A percentile compares a stretch with the other conserved stretches of the same genome.
Evolutionary conservation across 768 basidiomycete genomes (phyloP).

Genomic region (Suillus clintonianus): DNA sequence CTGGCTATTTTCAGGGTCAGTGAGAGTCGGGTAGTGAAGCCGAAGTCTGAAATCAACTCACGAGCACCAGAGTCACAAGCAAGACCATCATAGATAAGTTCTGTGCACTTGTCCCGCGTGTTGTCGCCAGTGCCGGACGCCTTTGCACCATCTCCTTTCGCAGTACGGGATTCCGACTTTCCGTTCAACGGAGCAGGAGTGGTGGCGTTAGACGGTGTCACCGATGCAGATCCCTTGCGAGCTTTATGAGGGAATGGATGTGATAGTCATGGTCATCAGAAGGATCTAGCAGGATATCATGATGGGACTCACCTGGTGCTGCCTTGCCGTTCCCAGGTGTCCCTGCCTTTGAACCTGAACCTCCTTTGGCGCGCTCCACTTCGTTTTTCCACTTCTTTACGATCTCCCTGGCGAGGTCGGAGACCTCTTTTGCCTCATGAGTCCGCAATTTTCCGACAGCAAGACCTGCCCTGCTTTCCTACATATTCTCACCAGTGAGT

Average conservation of each 20-base stretch:
- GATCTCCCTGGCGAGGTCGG: conserved; percentile 85
- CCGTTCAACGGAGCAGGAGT: conserved; percentile 32
- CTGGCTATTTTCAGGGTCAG: conserved; percentile 46
- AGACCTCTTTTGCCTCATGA: conserved; percentile 69
- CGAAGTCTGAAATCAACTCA: conserved; percentile 44
- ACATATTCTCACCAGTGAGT: conserved; percentile 2
- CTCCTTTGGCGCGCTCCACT: conserved; percentile 69
- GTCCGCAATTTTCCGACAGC: conserved; percentile 87
- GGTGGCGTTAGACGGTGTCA: conserved; percentile 42
- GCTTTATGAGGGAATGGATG: conserved; percentile 15
- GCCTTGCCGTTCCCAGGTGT: conserved; percentile 23
- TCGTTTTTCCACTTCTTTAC: conserved; percentile 91
- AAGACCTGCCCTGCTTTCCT: conserved; percentile 94
- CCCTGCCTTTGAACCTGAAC: conserved; percentile 15
- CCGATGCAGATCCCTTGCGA: conserved; percentile 37
- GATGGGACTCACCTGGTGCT: conserved; percentile 38
- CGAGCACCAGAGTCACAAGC: conserved; percentile 85
- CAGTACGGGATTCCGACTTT: conserved; percentile 47
- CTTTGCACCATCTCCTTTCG: conserved; percentile 73
- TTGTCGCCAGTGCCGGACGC: conserved; percentile 60
- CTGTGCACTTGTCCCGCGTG: conserved; percentile 84
- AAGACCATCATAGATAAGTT: conserved; percentile 90
- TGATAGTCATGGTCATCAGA: conserved; percentile 1
- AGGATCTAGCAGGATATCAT: background rate
- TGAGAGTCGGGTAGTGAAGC: conserved; percentile 2